These are phyloP conservation scores for Alternaria tenuissima DNA, from an alignment of 2,329 filamentous ascomycete genomes.

Conservation along the genomic window DNA sequence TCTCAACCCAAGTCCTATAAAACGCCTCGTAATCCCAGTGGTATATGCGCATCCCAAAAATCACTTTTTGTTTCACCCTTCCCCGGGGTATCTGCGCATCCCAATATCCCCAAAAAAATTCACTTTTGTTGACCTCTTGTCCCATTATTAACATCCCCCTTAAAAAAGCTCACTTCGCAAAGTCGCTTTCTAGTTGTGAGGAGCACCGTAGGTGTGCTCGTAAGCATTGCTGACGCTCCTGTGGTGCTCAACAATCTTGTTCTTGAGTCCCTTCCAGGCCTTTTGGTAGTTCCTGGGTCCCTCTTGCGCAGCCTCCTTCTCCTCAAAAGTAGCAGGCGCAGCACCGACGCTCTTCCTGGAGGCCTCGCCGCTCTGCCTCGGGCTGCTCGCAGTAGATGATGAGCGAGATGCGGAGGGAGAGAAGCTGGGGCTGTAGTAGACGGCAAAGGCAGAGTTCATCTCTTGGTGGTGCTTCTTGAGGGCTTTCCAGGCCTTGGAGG, in stretches of 20 bases:
- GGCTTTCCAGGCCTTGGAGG: constrained; percentile 37
- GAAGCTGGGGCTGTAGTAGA: constrained; percentile 35
- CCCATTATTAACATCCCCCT: background rate
- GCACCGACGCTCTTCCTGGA: constrained; percentile 1
- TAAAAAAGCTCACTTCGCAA: background rate
- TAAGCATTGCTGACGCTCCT: constrained; percentile 36
- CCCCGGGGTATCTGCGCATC: constrained; percentile 11
- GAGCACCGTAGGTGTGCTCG: constrained; percentile 22
- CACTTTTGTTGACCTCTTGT: constrained; percentile 1
- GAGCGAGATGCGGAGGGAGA: constrained; percentile 21
- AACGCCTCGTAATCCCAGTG: constrained; percentile 6
- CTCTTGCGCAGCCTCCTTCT: constrained; percentile 7
- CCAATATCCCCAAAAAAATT: background rate
- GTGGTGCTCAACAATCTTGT: constrained; percentile 43
- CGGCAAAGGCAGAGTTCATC: constrained; percentile 40
- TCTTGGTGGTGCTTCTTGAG: constrained; percentile 43
- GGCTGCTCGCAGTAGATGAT: constrained; percentile 17
- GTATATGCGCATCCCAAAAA: constrained; percentile 15
- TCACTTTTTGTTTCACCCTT: constrained; percentile 5
- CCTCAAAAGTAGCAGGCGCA: background rate
- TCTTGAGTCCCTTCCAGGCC: constrained; percentile 38
- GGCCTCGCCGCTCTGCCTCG: constrained; percentile 26
- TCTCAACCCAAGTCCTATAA: background rate
- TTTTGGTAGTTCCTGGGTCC: constrained; percentile 33
- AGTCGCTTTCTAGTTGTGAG: background rate